Base-by-base conservation (phyloP, 2,329 filamentous ascomycete genomes). In the Aspergillus floridensis region DNA sequence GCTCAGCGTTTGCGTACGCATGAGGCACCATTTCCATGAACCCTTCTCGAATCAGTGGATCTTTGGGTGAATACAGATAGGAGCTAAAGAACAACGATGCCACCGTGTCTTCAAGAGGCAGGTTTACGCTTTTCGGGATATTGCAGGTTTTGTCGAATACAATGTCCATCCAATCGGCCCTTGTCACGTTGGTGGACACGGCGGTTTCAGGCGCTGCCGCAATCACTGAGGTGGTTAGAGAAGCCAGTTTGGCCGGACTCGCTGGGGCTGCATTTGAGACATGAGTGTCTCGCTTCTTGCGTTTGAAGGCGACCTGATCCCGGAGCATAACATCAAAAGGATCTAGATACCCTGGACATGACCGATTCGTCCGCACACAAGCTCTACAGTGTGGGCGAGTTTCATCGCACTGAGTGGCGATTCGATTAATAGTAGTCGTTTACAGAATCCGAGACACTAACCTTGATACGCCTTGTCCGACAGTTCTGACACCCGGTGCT, bases 41-140 rank as follows among this genome's bases (percentile, higher is more conserved):
- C 1, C 70, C 69, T 32, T 63, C 60, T 10, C 63, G 56, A 3
- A 70, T 63, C 2, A 69, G 57, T 8, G 66, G 68, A 38, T 70
- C 70, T 35, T 65, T 65, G 1, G 67, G 69, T 2, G 66, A 57
- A 49, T 69, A 70, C 5, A 72, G 48, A 54, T 66, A 72, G 4
- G 69, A 72, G 53, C 70, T 71, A 53, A 72, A 72, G 35, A 70
- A 72, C 4, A 72, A 50, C 0, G 70, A 62, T 10, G 68, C 60
- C 10, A 72, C 67, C 1, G 63, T 70, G 31, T 68, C 66, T 54
- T 72, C 70, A 61, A 69, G 56, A 1, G 68, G 67, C 0, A 66
- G 59, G 22, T 61, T 64, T 1, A 70, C 48, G 50, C 57, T 60
- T 14, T 56, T 32, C 2, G 66, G 66, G 3, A 65, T 41, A 3